Conservation (phyloP, 2,329 filamentous ascomycete species). For the Hymenotorrendiella dingleyae region DNA sequence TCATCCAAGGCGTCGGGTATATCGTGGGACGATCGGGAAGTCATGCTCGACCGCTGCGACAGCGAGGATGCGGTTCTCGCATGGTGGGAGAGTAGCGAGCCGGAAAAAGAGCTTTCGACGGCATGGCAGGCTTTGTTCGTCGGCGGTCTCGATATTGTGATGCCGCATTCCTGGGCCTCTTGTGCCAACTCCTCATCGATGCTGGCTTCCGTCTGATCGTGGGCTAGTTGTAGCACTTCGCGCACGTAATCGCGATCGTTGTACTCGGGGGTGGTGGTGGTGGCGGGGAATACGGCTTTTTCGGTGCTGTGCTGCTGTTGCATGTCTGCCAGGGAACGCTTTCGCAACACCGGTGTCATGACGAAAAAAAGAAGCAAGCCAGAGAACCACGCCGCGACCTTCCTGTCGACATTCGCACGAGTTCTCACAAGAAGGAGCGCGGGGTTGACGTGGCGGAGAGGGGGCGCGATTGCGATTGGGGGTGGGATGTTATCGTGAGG, state of each 20-base stretch:
- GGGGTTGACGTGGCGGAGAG: not conserved
- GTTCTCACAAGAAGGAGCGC: too few species aligned
- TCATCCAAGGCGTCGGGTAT: conserved; percentile 5
- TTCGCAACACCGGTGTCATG: conserved; percentile 8
- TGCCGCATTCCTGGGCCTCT: conserved; percentile 26
- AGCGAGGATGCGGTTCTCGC: conserved; percentile 23
- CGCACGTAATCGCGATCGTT: conserved; percentile 24
- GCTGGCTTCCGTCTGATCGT: conserved; percentile 20
- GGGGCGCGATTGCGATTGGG: not conserved
- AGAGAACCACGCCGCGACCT: conserved; percentile 5
- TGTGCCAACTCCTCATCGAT: conserved; percentile 22
- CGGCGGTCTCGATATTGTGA: conserved; percentile 19
- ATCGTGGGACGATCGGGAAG: conserved; percentile 25
- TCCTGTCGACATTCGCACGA: conserved; percentile 10
- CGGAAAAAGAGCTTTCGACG: conserved; percentile 17
- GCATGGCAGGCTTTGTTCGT: conserved; percentile 10
- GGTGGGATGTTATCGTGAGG: not conserved
- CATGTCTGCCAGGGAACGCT: conserved; percentile 20
- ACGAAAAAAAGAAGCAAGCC: conserved; percentile 17
- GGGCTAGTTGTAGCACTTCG: conserved; percentile 27
- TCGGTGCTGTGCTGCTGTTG: conserved; percentile 10
- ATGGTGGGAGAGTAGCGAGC: conserved; percentile 22
- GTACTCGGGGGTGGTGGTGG: conserved; percentile 14
- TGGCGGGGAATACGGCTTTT: not conserved
- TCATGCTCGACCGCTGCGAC: conserved; percentile 25